Evolutionary conservation across 371 early-diverging fungal genomes (phyloP).

Genomic region (Mucor velutinosus): DNA sequence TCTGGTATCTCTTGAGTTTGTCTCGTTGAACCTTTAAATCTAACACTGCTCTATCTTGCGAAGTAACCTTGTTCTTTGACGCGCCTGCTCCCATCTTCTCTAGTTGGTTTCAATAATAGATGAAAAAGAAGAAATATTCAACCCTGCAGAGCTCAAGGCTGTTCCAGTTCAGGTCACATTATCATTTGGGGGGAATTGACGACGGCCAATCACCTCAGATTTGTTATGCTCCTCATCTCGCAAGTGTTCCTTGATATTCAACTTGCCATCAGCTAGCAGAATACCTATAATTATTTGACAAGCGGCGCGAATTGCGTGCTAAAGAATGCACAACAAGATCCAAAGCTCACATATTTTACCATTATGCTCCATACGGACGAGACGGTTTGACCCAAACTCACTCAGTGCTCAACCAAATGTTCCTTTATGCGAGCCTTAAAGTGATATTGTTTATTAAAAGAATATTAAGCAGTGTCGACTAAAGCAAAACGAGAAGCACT

Average conservation of each 20-base stretch:
- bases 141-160: not conserved
- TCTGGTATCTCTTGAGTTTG: slow-evolving; percentile 89
- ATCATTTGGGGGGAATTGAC: not conserved
- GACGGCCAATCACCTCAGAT: not conserved
- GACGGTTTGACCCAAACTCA: too few relatives aligned
- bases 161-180: not conserved
- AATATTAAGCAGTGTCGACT: slow-evolving; percentile 36
- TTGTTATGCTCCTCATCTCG: too few relatives aligned
- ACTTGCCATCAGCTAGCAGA: too few relatives aligned
- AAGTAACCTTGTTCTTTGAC: slow-evolving; percentile 68
- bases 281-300: too few relatives aligned
- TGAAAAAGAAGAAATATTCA: not conserved
- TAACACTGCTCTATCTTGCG: slow-evolving; percentile 90
- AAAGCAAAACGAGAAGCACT: slow-evolving; percentile 45
- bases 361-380: too few relatives aligned
- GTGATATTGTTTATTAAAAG: not conserved
- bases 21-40: slow-evolving; percentile 95
- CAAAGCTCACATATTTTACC: too few relatives aligned
- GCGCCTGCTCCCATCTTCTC: slow-evolving; percentile 53
- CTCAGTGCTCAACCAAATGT: too few relatives aligned
- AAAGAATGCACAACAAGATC: too few relatives aligned
- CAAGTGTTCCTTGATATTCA: too few relatives aligned
- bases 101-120: not conserved
- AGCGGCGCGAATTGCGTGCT: too few relatives aligned
- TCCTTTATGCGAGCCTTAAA: not conserved